Base-by-base conservation (phyloP, 306 rosid species). In the Vicia villosa region DNA sequence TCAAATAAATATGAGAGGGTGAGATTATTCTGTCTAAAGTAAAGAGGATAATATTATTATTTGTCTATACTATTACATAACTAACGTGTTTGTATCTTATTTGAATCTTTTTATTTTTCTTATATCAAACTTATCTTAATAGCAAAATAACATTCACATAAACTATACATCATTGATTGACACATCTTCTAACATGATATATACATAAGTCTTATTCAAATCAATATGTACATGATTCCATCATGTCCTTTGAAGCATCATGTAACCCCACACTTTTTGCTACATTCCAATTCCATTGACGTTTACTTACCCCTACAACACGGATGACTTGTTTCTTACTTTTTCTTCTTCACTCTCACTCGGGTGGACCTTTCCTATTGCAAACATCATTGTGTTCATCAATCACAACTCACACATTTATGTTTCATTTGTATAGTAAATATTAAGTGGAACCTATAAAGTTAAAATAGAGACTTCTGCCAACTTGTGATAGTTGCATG, bases 241-340 rank as follows among this genome's bases (percentile, higher is more conserved):
- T 50, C 58, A 37, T 57, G 38, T 67, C 72, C 56, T 58, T 73
- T 66, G 63, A 65, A 37, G 57, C 67, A 21, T 81, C 14, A 6
- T 15, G 19, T 3, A 10, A 34, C 38, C 81, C 81, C 81, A 60
- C 81, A 9, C 3, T 63, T 12, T 63, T 12, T 32, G 60, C 28
- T 14, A 45, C 38, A 3, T 34, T 73, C 83, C 75, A 70, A 82
- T 70, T 59, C 78, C 69, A 37, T 28, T 78, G 86, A 78, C 78
- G 80, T 78, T 37, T 74, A 70, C 75, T 52, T 74, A 70, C 75
- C 28, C 37, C 15, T 2, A 2, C n/a, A 43, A 1, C 63, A 45
- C 49, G 46, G 59, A 10, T 34, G 36, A 26, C 69, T 62, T 21
- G 17, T 22, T 17, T 15, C 14, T 7, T 49, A 56, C 52, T 52